These are phyloP conservation scores for Plenodomus lindquistii DNA, from an alignment of 2,329 filamentous ascomycete genomes.

Conservation along the genomic window DNA sequence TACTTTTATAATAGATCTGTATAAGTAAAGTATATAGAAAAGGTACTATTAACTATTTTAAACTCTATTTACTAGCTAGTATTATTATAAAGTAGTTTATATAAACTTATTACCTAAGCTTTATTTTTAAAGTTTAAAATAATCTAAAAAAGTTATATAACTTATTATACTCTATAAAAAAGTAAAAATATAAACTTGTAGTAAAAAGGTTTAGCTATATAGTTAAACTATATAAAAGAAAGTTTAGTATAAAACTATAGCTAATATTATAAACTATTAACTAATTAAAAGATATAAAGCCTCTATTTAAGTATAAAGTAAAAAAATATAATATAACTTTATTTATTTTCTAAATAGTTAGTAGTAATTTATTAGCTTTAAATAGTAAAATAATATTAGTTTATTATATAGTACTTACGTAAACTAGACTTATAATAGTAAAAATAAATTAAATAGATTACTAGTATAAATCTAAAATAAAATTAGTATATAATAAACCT, in stretches of 20 bases:
- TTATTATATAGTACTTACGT: not conserved
- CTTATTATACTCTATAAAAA: conserved; percentile 58
- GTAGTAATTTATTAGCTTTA: conserved; percentile 61
- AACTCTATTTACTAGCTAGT: conserved; percentile 30
- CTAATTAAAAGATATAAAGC: conserved; percentile 47
- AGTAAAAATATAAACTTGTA: conserved; percentile 66
- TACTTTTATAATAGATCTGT: conserved; percentile 38
- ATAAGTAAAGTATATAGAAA: conserved; percentile 46
- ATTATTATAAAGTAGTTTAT: conserved; percentile 43
- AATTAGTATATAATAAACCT: not conserved
- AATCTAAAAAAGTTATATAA: conserved; percentile 60
- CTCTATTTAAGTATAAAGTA: conserved; percentile 50
- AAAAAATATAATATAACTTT: conserved; percentile 57
- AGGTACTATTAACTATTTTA: conserved; percentile 47
- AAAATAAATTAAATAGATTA: conserved; percentile 60
- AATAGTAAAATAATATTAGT: conserved; percentile 64
- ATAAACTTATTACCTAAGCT: conserved; percentile 28
- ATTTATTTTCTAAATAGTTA: conserved; percentile 40
- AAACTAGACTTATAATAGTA: conserved; percentile 26
- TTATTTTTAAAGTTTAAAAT: conserved; percentile 26
- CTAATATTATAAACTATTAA: conserved; percentile 52
- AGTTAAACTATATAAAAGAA: conserved; percentile 34
- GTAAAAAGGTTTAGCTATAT: conserved; percentile 67
- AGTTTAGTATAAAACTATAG: not conserved
- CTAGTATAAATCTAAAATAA: conserved; percentile 52